Evolutionary conservation across 2,329 filamentous ascomycete genomes (phyloP).

Genomic region (Ophiocordyceps sinensis): DNA sequence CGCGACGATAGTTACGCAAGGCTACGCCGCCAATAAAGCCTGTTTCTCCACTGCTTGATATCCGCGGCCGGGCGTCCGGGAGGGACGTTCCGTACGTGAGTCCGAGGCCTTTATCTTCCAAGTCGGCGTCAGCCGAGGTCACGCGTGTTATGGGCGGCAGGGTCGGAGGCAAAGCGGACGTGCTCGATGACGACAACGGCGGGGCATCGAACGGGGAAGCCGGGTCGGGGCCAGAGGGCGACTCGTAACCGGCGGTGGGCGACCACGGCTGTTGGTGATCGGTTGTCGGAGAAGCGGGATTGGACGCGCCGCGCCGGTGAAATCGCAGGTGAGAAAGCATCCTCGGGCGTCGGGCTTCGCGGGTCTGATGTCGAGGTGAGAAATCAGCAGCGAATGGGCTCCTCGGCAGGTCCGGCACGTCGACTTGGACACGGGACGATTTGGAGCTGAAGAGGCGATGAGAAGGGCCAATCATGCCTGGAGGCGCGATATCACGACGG

Average conservation of each 20-base stretch:
- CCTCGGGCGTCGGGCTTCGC: neutral
- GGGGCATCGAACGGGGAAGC: slow-evolving; percentile 19
- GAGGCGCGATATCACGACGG: no score
- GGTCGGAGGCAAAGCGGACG: slow-evolving; percentile 28
- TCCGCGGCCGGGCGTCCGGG: slow-evolving; percentile 10
- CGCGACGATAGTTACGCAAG: slow-evolving; percentile 33
- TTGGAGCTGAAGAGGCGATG: no score
- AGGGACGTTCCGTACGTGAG: slow-evolving; percentile 3
- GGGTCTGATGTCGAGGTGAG: neutral
- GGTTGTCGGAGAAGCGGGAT: slow-evolving; percentile 36
- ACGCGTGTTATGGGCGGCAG: slow-evolving; percentile 37
- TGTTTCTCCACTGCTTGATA: slow-evolving; percentile 15
- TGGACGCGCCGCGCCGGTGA: slow-evolving; percentile 41
- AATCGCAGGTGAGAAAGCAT: slow-evolving; percentile 44
- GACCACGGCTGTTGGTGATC: slow-evolving; percentile 29
- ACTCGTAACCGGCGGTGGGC: slow-evolving; percentile 21
- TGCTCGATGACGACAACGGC: slow-evolving; percentile 18
- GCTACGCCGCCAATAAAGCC: slow-evolving; percentile 42
- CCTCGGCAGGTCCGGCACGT: neutral
- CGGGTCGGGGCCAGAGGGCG: slow-evolving; percentile 25
- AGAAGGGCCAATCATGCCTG: no score
- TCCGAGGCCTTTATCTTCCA: slow-evolving; percentile 11
- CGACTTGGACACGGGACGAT: neutral
- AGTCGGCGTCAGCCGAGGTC: slow-evolving; percentile 23
- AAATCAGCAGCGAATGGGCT: neutral